Base-by-base conservation (phyloP, 768 basidiomycete genomes). In the Xanthoconium stramineum region DNA sequence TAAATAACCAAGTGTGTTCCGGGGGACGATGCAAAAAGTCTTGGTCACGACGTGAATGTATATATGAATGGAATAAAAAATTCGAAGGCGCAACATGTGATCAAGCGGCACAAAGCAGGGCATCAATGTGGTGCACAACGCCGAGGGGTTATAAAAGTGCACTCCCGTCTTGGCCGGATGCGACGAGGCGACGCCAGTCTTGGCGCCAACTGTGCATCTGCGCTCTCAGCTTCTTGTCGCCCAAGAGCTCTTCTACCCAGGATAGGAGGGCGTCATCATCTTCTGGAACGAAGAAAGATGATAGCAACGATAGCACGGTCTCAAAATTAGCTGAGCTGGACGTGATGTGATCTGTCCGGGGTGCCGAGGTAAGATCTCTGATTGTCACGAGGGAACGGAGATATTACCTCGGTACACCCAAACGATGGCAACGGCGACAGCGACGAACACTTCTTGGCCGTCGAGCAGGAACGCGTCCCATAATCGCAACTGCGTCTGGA, bases 391-490 rank as follows among this genome's bases (percentile, higher is more conserved):
- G 32, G 19, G 42, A 48, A 38, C 35, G 42, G 46, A 33, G 17
- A 33, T 74, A 83, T 60, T 55, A 93, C 94, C 89, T 78, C 85
- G 79, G 66, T 93, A 94, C 3, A 84, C 84, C 94, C 94, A 98
- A 47, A 98, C 81, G 63, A 99, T 88, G 6, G 89, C 91, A 1
- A 96, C 72, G 7, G 93, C 88, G 10, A 91, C 83, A 45, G 91
- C 83, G 47, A 98, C 78, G 60, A 97, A 91, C 1, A 94, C 73
- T 65, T 99, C 96, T 62, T 84, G 80, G 11, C 97, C 97, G 59
- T 98, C 96, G 20, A 95, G 73, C 45, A 97, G 76, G 66, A 97
- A 91, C 12, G 83, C 92, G 69, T 99, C 97, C 96, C 96, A 99
- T 32, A 99, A 69, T 58, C 97, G 81, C 29, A 98, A 74, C 74